Base-by-base conservation (phyloP, 2,329 filamentous ascomycete genomes). In the Lachnellula arida region DNA sequence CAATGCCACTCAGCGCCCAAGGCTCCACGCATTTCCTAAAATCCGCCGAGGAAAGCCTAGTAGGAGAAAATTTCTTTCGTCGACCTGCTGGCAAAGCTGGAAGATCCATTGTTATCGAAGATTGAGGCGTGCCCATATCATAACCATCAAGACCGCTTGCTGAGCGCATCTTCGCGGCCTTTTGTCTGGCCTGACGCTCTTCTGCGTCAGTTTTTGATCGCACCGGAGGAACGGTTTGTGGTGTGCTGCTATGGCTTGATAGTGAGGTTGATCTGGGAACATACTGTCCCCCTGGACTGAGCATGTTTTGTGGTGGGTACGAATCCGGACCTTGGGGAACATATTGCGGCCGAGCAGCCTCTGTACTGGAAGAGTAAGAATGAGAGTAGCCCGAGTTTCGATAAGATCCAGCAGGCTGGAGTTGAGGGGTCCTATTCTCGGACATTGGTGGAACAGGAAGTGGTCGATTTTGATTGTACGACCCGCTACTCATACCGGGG, bases 141-240 rank as follows among this genome's bases (percentile, higher is more conserved):
- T 85, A 82, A 58, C 81, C 76, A 65, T 84, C 75, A 61, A 83
- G 75, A 2, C 75, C 71, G 22, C 76, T 67, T n/a, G 75, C 77
- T 46, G 81, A 78, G 47, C 81, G 78, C 28, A 81, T 71, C 47
- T 80, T 77, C 68, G 78, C 61, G 75, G 75, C 65, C 74, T 78
- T 58, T 71, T 76, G 61, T 81, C 79, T 70, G 76, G 71, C 67
- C 82, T 78, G 81, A 40, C 83, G 77, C 64, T 86, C 81, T 60
- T 86, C 87, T 40, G 96, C 88, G 40, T 99, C 94, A 8, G 94
- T 99, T 72, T 95, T 92, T 37, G 94, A 97, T 56, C 94, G 84
- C 40, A 89, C 87, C n/a, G 94, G 91, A 32, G 91, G 81, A 60
- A 89, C 81, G 32, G 93, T 81, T 56, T 86, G 82, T 35, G 92